Evolutionary conservation across 2,329 filamentous ascomycete genomes (phyloP).

Genomic region (Aspergillus fructus): DNA sequence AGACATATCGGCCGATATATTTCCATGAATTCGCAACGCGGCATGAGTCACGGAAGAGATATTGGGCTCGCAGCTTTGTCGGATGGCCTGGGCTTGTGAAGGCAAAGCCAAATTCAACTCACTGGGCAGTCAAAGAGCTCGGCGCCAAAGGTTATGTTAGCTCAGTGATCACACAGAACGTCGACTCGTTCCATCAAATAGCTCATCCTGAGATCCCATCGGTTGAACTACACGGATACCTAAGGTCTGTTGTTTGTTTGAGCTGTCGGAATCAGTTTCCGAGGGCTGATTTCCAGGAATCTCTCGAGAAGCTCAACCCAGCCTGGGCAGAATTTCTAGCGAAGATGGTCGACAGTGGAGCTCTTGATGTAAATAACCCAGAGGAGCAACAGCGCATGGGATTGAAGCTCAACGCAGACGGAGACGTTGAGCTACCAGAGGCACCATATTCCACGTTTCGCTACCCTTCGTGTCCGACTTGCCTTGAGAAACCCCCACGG

Average conservation of each 20-base stretch:
- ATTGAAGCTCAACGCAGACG: conserved; percentile 85
- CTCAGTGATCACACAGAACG: conserved; percentile 89
- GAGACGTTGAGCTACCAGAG: conserved; percentile 85
- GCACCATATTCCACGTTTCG: conserved; percentile 87
- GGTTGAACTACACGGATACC: conserved; percentile 86
- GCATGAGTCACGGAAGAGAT: conserved; percentile 84
- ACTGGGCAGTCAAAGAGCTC: conserved; percentile 73
- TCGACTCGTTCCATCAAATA: conserved; percentile 84
- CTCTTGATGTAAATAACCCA: conserved; percentile 74
- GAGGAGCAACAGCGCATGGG: conserved; percentile 66
- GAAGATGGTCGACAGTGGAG: conserved; percentile 70
- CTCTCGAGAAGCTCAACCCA: conserved; percentile 77
- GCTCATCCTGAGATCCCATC: conserved; percentile 75
- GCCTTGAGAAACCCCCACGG: conserved; percentile 63
- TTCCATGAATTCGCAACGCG: conserved; percentile 80
- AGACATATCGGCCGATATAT: conserved; percentile 86
- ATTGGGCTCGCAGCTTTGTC: conserved; percentile 93
- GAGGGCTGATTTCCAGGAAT: conserved; percentile 71
- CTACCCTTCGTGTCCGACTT: conserved; percentile 85
- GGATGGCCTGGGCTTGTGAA: conserved; percentile 82
- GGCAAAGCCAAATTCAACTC: conserved; percentile 75
- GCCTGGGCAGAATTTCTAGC: conserved; percentile 76
- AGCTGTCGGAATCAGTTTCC: conserved; percentile 72
- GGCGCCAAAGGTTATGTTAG: conserved; percentile 70
- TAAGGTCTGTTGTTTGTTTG: conserved; percentile 77